Evolutionary conservation across 2,329 filamentous ascomycete species (phyloP), one percentile per base, ranked within the genome.

Genomic region (Fusarium marasasianum): DNA sequence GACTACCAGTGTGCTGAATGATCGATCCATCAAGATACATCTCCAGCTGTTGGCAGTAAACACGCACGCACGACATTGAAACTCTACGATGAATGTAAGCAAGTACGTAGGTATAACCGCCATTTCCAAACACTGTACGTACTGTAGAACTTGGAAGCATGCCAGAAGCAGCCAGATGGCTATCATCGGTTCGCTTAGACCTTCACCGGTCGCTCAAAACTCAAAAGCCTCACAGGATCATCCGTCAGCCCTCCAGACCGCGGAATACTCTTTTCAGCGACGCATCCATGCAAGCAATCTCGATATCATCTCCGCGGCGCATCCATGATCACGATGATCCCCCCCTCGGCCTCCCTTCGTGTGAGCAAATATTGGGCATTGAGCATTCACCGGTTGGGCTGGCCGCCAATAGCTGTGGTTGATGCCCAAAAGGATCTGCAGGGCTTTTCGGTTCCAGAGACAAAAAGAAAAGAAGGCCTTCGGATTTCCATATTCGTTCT

Each of bases 371-470:
- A 60, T 67, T 63, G 56, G 63, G 68, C 63, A 43, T 67, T 63
- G 63, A 63, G 63, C 63, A 58, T 41, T 58, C 40, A 62, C 33
- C 26, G 48, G 53, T 47, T 56, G 50, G 57, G 68, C 56, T 50
- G 57, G 63, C 24, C 31, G 18, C 50, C 38, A 43, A 59, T 56
- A 47, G 41, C 45, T 63, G 41, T 26, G 38, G 37, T 69, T 69
- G 66, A 38, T 69, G 63, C 51, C 63, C 63, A 72, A 72, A 53
- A 37, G 38, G 69, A 72, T 72, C 69, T 54, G 69, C 69, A 72
- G 48, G 40, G 31, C 48, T n/a, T 35, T 14, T 63, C n/a, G 54
- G 26, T 63, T 51, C 55, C 22, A 41, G 56, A 47, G 31, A 48
- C 45, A 47, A 69, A 63, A 29, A 69, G 61, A 63, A 63, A 63